Base-by-base conservation (phyloP, 1,139 yeast species). In the Geotrichum fermentans region DNA sequence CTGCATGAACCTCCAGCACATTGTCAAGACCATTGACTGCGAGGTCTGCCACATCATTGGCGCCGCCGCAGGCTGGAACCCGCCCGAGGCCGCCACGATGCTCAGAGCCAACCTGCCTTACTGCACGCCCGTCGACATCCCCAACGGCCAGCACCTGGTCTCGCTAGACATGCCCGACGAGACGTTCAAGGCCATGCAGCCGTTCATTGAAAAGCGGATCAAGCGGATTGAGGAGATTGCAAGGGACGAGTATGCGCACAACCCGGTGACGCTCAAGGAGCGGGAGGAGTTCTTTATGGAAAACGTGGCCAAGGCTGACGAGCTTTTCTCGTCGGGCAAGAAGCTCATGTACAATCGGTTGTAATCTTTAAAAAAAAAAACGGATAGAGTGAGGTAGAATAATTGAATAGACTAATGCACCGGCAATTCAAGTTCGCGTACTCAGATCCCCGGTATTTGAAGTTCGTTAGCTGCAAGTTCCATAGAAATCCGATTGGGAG, bases 161-260 rank as follows among this genome's bases (percentile, higher is more conserved):
- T 73, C 74, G 51, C 74, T 74, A 26, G 85, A 80, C 56, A 58
- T 57, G 43, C 87, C 85, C 1, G 81, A 79, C 47, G 74, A 66
- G 14, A 63, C 71, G 2, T 58, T 77, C 10, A 58, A 56, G 1
- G 59, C 59, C 4, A 57, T 72, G 8, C 50, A 49, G 47, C 56
- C 55, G 16, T 65, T 64, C 39, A 47, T 63, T 16, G 47, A 50
- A n/a, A 43, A 50, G 34, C 54, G 61, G 28, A 39, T 35, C 41
- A 37, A 48, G 38, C 53, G 53, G 17, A 43, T 50, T 22, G 32
- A 43, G 14, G 46, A 50, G 22, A 16, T 37, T 4, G 43, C 43
- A 13, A 28, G 30, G 17, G 40, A 29, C 24, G 42, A 40, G 16
- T 40, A 46, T 22, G 16, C 14, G n/a, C 38, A n/a, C 2, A 43